Conservation (phyloP, 352 stramenopile genomes). For the Pythium phragmitis region DNA sequence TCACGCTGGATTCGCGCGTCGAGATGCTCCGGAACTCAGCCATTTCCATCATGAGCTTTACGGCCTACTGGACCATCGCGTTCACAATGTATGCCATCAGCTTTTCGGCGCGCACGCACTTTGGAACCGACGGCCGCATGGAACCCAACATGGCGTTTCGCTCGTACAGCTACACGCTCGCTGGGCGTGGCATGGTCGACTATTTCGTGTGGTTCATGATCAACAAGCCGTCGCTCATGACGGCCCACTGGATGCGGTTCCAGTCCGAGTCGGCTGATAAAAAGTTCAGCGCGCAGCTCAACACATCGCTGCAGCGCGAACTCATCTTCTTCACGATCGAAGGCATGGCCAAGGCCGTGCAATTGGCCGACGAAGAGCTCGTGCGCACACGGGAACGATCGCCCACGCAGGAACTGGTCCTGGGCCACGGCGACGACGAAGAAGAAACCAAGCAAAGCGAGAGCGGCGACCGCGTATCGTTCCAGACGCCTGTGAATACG, state of each 20-base stretch:
- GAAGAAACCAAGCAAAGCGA: conserved; percentile 11
- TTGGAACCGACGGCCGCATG: conserved; percentile 39
- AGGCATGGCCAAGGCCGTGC: conserved; percentile 78
- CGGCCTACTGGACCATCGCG: conserved; percentile 79
- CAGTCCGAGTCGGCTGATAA: conserved; percentile 76
- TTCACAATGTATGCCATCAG: conserved; percentile 79
- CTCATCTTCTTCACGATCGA: conserved; percentile 91
- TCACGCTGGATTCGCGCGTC: conserved; percentile 70
- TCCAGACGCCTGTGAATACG: conserved; percentile 10
- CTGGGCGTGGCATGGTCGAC: conserved; percentile 62
- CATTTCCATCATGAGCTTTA: conserved; percentile 83
- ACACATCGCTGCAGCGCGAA: conserved; percentile 83
- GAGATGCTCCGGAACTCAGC: conserved; percentile 80
- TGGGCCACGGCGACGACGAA: conserved; percentile 23
- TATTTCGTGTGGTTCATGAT: conserved; percentile 90
- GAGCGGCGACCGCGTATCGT: conserved; percentile 5
- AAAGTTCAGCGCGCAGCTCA: conserved; percentile 85
- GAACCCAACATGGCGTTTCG: conserved; percentile 57
- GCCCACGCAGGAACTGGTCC: conserved; percentile 44
- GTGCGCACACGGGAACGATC: conserved; percentile 43
- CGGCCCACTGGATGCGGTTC: conserved; percentile 67
- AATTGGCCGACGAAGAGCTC: conserved; percentile 67
- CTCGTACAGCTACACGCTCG: conserved; percentile 64
- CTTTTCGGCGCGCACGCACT: conserved; percentile 55
- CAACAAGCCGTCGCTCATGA: conserved; percentile 62